Evolutionary conservation across 2,329 filamentous ascomycete genomes (phyloP), one percentile per base, ranked within the genome.

Genomic region (Pezicula radicicola): DNA sequence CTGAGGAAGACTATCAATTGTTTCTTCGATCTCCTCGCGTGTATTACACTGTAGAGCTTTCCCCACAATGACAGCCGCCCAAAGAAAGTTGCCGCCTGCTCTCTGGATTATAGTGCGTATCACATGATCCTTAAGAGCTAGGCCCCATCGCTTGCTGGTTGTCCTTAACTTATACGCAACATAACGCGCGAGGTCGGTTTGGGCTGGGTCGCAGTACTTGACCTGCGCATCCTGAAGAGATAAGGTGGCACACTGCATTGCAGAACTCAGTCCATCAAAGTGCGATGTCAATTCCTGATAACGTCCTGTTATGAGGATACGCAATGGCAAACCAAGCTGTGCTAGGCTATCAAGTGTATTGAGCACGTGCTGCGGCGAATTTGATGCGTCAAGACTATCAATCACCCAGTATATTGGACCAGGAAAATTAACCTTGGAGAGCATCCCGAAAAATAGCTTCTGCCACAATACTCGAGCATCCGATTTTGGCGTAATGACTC

Each of bases 1-100:
- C 16, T 50, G 46, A 4, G 65, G 66, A 13, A 67, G 55, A 13
- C 59, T 48, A 8, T 60, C 46, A 7, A 66, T 52, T 16, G 54
- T 55, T 18, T 53, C 35, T 48, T 49, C 42, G 18, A 55, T 52
- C n/a, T 52, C 50, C 33, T 52, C 53, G 35, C 18, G 27, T 30
- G 46, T 55, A 18, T 46, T 33, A 13, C 53, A 53, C 36, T 44
- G 36, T 28, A 55, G 19, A 28, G 46, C 36, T 33, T 55, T 44
- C 21, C 41, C 39, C 4, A 52, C 21, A 42, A 40, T 44, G n/a
- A 55, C 36, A 16, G 33, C 21, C 41, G 43, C 47, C 53, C 53
- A 55, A 4, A 55, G 53, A 45, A 55, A 55, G 42, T 55, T 55
- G 10, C 50, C 53, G 16, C 36, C 36, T 40, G 53, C 47, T 25